Evolutionary conservation across 225 moss, liverwort and hornwort species (phyloP).

Genomic region (Bryoerythrophyllum caledonicum): DNA sequence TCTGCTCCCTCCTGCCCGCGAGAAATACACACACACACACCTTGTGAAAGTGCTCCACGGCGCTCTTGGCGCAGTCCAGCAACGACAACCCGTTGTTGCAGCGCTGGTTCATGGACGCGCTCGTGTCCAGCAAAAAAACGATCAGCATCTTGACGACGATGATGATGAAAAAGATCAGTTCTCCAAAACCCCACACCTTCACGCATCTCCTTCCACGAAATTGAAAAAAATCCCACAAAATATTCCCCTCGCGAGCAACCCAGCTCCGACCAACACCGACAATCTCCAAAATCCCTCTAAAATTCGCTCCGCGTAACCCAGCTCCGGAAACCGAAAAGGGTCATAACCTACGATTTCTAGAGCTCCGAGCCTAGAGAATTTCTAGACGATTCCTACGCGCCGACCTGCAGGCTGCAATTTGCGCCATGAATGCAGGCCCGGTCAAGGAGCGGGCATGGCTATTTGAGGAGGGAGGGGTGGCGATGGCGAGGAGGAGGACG

Average conservation of each 20-base stretch:
- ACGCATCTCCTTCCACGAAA: slow-evolving; percentile 44
- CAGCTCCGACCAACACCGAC: slow-evolving; percentile 27
- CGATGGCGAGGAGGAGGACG: slow-evolving; percentile 12
- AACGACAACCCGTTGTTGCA: slow-evolving; percentile 93
- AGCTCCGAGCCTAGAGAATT: neutral
- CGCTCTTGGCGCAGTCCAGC: slow-evolving; percentile 97
- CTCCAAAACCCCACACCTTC: slow-evolving; percentile 27
- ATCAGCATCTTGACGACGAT: slow-evolving; percentile 69
- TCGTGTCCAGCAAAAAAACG: slow-evolving; percentile 97
- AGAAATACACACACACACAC: slow-evolving; percentile 33
- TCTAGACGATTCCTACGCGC: too few relatives aligned
- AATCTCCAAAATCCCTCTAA: neutral
- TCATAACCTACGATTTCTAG: too few relatives aligned
- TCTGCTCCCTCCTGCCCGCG: neutral
- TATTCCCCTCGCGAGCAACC: too few relatives aligned
- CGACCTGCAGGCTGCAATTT: too few relatives aligned
- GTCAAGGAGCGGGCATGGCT: too few relatives aligned
- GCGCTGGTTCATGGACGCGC: slow-evolving; percentile 99
- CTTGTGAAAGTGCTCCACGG: slow-evolving; percentile 99
- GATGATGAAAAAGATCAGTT: slow-evolving; percentile 27
- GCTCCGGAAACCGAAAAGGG: slow-evolving; percentile 8
- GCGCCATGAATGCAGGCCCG: too few relatives aligned
- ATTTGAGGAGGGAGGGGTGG: neutral
- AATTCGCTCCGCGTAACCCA: neutral
- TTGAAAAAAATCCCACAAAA: neutral